Evolutionary conservation across 169 alveolate genomes (phyloP), one percentile per base, ranked within the genome.

Genomic region (Plasmodium vivax): DNA sequence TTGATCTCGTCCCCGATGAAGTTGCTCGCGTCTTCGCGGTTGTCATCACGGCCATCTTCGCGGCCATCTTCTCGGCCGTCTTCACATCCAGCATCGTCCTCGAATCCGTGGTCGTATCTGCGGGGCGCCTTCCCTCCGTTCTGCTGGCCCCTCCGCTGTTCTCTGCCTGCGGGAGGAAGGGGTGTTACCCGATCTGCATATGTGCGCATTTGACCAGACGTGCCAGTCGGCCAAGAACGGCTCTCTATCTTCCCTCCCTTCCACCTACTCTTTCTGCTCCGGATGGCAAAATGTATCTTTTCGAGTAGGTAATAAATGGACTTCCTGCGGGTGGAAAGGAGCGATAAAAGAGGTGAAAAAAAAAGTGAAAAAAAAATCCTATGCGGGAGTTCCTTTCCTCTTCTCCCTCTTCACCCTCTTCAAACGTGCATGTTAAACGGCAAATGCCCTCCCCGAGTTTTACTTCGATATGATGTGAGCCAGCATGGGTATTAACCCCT

Each of bases 391-490:
- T 73, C 14, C 41, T 19, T 19, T 62, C n/a, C n/a, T n/a, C n/a
- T n/a, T n/a, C n/a, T n/a, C n/a, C 14, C 30, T 58, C 30, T 58
- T 9, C 30, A n/a, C 0, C 75, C 75, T 62, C 75, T 7, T 62
- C 9, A 19, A 62, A 6, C 75, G 38, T 14, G 56, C 6, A 45
- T 10, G n/a, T 9, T 38, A 9, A 45, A 4, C 56, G 1, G 56
- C 1, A 45, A 3, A 10, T 45, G 56, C 56, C 1, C 56, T 10
- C 12, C n/a, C 1, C 56, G 56, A 51, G 54, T 5, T 74, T 58
- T 88, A 88, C 94, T 88, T 88, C 72, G 94, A 58, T 80, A 79
- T 27, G 45, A 81, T 79, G n/a, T 88, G 94, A 14, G 90, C 90
- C 47, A 88, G 43, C 94, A 88, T 88, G 82, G 94, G 94, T 12